Evolutionary conservation across 352 stramenopile genomes (phyloP), one percentile per base, ranked within the genome.

Genomic region (Globisporangium abappressorium): DNA sequence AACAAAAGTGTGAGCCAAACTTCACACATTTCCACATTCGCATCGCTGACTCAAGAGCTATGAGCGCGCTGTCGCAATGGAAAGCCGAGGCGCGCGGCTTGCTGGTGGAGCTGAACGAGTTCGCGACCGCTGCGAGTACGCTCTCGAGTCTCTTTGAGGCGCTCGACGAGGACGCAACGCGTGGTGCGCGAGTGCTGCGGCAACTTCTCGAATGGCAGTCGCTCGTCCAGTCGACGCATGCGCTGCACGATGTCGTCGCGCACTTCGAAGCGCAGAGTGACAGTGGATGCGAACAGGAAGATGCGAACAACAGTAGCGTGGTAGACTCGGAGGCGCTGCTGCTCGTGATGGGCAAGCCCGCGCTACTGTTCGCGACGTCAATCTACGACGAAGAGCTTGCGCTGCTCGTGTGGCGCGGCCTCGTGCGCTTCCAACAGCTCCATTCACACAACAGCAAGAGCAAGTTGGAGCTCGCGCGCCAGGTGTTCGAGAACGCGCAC

Each of bases 341-440:
- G 30, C 75, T 78, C 14, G 87, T 87, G 28, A 82, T 95, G 80
- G 87, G 87, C 24, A 93, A 95, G 66, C 84, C 84, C 0, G 82
- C 84, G 57, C 75, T 95, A 36, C 70, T 92, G 20, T 95, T 94
- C 58, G 84, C 86, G 38, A 77, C 87, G 7, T 93, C 87, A 51
- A 90, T 95, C 61, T 95, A 95, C 67, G 87, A 95, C 68, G 87
- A 95, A 65, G 81, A 93, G 41, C 74, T 95, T 38, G 81, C 84
- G 36, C 55, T 80, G 34, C 64, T 89, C 38, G 78, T 93, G 69
- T 92, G 84, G 82, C 65, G 65, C 33, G 85, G 84, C 0, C 76
- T 91, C 26, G 47, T 84, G 26, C 71, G 71, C 26, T 77, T 91
- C 72, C 80, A 85, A 28, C 64, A 71, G 28, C 59, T 30, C 1